phyloP scores from a whole-genome alignment of 257 asterid species.

The Jasminum sambac region DNA sequence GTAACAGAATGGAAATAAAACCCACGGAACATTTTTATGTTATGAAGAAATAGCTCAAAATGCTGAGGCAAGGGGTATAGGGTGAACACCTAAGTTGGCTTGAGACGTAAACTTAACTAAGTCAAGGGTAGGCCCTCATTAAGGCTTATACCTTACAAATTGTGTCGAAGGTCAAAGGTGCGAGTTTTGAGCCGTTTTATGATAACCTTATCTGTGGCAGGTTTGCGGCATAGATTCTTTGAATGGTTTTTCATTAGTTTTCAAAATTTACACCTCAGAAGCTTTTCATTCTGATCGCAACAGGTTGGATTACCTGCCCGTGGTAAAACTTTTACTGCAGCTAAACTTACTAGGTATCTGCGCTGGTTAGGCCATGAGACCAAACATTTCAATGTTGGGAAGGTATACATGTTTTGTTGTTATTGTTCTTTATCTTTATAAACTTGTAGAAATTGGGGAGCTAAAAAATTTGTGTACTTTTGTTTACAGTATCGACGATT shows the following conservation, averaged over 20 bases:
- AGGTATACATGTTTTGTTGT: slow-evolving; percentile 45
- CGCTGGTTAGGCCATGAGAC: slow-evolving; percentile 99
- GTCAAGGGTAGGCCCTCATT: no score
- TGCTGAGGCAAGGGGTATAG: no score
- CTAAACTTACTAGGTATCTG: slow-evolving; percentile 97
- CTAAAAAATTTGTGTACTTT: slow-evolving; percentile 21
- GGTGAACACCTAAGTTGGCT: no score
- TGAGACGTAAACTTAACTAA: no score
- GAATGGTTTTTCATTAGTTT: slow-evolving; percentile 3
- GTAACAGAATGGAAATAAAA: no score
- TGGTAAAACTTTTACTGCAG: slow-evolving; percentile 98
- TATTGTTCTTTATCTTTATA: slow-evolving; percentile 23
- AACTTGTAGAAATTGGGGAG: slow-evolving; percentile 16
- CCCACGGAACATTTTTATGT: no score
- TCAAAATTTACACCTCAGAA: slow-evolving; percentile 17
- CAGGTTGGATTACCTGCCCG: slow-evolving; percentile 99
- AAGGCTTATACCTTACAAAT: no score
- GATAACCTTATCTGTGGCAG: no score
- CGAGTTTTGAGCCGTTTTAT: no score
- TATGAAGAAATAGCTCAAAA: no score
- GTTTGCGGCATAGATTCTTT: not conserved
- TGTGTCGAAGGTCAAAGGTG: no score
- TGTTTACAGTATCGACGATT: slow-evolving; percentile 87
- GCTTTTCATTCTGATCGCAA: slow-evolving; percentile 24
- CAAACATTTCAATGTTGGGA: slow-evolving; percentile 99